phyloP scores from a whole-genome alignment of 805 yeast species.

The Tetrapisispora fleetii region DNA sequence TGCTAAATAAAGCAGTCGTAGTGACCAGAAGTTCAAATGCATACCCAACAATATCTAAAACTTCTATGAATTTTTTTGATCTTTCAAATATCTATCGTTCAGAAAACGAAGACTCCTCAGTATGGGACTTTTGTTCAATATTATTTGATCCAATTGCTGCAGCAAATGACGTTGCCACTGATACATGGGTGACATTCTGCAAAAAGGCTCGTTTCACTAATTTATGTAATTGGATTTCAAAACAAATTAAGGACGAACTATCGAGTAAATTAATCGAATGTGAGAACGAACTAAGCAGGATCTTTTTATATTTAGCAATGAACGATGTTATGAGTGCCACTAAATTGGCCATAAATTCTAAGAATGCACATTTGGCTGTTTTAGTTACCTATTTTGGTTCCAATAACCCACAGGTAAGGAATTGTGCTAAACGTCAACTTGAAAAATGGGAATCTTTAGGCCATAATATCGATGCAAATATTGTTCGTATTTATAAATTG shows the following conservation, averaged over 20 bases:
- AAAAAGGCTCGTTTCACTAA: conserved; percentile 34
- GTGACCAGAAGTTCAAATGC: conserved; percentile 22
- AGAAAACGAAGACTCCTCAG: conserved; percentile 18
- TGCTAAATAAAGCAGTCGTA: conserved; percentile 18
- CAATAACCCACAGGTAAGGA: conserved; percentile 47
- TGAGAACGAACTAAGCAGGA: conserved; percentile 38
- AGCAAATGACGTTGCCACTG: conserved; percentile 13
- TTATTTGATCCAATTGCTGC: conserved; percentile 42
- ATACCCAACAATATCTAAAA: conserved; percentile 32
- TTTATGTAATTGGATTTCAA: conserved; percentile 50
- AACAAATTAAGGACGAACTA: conserved; percentile 32
- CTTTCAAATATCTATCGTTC: conserved; percentile 9
- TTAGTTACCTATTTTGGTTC: conserved; percentile 64
- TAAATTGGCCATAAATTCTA: conserved; percentile 45
- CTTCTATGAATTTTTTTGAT: conserved; percentile 27
- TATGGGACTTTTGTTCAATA: conserved; percentile 52
- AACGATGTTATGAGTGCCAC: conserved; percentile 58
- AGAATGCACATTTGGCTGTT: conserved; percentile 61
- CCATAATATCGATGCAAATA: conserved; percentile 37
- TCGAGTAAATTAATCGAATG: conserved; percentile 22
- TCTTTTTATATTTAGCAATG: conserved; percentile 41
- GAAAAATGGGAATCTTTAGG: conserved; percentile 49
- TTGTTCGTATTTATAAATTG: conserved; percentile 54
- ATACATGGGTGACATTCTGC: conserved; percentile 17
- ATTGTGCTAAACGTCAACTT: conserved; percentile 52